Base-by-base conservation (phyloP, 179 eudicot genomes). In the Beta corolliflora region DNA sequence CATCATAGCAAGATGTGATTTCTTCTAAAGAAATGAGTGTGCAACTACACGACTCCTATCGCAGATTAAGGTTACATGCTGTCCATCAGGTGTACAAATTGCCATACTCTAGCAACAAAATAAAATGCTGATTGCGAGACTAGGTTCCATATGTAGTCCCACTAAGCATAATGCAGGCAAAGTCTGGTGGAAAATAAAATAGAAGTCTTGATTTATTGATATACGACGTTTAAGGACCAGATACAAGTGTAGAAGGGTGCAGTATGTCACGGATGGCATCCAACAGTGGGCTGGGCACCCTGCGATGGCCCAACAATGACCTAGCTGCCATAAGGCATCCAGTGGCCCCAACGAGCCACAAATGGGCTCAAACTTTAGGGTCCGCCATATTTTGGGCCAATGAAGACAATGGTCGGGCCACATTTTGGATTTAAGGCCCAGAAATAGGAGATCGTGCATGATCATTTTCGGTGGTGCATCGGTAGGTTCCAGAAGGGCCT, bases 21-120 rank as follows among this genome's bases (percentile, higher is more conserved):
- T 61, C 21, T 53, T 31, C 15, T 72, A 0, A 52, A 21, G 45
- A 78, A 72, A 65, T 29, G 54, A 25, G 29, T 50, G 61, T 36
- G 52, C 53, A 70, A 46, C 7, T 25, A 65, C 77, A 71, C 36
- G 18, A 69, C 46, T 73, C 55, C 65, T 71, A 46, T 56, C 45
- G 29, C 4, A 66, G 63, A 77, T 15, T 53, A 58, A 29, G 11
- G 45, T 41, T 82, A 14, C n/a, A 68, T 19, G 84, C 31, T 73
- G 69, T 68, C 63, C 25, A 25, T 25, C 25, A 48, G 50, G 36
- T 60, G 9, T 78, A 44, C 21, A 78, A 31, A 31, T 71, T 65
- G 19, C 53, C 52, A 54, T 58, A 48, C 55, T 45, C 46, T 11
- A 74, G 66, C 4, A 58, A 74, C 18, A 69, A 44, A 44, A 14